These are phyloP conservation scores for Citrullus amarus DNA, from an alignment of 306 rosid species.

Conservation along the genomic window DNA sequence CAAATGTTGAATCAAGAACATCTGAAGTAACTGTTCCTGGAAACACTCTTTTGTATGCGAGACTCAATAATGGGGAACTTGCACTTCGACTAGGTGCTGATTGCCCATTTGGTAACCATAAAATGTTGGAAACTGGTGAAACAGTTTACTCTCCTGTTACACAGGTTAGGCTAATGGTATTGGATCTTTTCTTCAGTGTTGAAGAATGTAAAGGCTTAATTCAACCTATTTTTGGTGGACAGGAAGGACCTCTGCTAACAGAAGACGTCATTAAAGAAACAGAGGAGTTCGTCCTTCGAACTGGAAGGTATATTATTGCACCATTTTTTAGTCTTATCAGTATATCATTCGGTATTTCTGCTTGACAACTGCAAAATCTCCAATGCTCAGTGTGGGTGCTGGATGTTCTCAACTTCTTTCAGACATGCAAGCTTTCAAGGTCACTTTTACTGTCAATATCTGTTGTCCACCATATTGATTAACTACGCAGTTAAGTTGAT, in stretches of 20 bases:
- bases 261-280: slow-evolving; percentile 93
- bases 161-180: slow-evolving; percentile 48
- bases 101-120: slow-evolving; percentile 39
- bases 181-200: background rate
- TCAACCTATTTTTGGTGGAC: background rate
- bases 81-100: slow-evolving; percentile 81
- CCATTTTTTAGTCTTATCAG: background rate
- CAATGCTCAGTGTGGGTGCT: slow-evolving; percentile 87
- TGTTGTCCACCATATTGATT: slow-evolving; percentile 10
- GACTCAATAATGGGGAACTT: slow-evolving; percentile 58
- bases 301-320: slow-evolving; percentile 71
- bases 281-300: slow-evolving; percentile 94
- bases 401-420: slow-evolving; percentile 99
- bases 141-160: slow-evolving; percentile 78
- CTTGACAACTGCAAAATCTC: slow-evolving; percentile 28
- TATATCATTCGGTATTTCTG: slow-evolving; percentile 6
- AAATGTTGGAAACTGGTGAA: slow-evolving; percentile 95
- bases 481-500: slow-evolving; percentile 11
- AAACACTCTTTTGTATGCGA: slow-evolving; percentile 59
- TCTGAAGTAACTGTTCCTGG: slow-evolving; percentile 19
- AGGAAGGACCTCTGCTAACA: slow-evolving; percentile 96
- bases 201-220: slow-evolving; percentile 2
- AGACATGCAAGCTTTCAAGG: slow-evolving; percentile 99
- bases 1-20: slow-evolving; percentile 25
- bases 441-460: slow-evolving; percentile 17